These are phyloP conservation scores for Bipolaris victoriae DNA, from an alignment of 2,329 filamentous ascomycete genomes.

Conservation along the genomic window DNA sequence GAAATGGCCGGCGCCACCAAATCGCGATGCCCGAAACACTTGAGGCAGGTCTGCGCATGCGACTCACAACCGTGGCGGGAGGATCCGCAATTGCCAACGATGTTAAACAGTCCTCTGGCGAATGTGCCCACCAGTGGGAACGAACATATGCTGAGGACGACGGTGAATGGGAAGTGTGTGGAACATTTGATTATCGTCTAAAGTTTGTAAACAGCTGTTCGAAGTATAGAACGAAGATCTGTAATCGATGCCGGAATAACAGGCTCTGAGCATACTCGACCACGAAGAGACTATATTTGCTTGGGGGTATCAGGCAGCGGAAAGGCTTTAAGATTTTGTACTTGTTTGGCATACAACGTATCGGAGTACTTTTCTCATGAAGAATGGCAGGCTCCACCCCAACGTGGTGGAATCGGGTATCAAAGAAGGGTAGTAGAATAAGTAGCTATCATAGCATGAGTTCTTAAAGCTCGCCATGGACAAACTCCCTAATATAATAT, in stretches of 20 bases:
- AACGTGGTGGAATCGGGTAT: too few relatives aligned
- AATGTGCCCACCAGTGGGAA: neutral
- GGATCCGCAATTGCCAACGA: conserved; percentile 17
- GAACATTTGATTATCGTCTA: neutral
- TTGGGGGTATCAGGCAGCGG: neutral
- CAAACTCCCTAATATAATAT: neutral
- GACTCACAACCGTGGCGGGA: conserved; percentile 21
- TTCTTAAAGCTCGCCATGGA: neutral
- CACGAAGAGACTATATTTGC: neutral
- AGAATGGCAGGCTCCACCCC: too few relatives aligned
- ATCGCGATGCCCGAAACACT: conserved; percentile 21
- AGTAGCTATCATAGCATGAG: neutral
- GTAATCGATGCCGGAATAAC: neutral
- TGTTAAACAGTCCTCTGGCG: neutral
- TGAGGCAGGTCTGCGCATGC: conserved; percentile 20
- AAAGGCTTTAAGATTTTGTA: too few relatives aligned
- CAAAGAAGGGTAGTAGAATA: neutral
- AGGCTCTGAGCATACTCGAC: neutral
- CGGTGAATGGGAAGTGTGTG: neutral
- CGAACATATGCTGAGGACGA: neutral
- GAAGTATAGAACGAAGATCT: neutral
- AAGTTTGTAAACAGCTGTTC: neutral
- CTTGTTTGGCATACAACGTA: too few relatives aligned
- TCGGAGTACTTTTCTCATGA: too few relatives aligned
- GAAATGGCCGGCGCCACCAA: conserved; percentile 3